Base-by-base conservation (phyloP, 805 yeast species). In the Saccharomycopsis sp. region DNA sequence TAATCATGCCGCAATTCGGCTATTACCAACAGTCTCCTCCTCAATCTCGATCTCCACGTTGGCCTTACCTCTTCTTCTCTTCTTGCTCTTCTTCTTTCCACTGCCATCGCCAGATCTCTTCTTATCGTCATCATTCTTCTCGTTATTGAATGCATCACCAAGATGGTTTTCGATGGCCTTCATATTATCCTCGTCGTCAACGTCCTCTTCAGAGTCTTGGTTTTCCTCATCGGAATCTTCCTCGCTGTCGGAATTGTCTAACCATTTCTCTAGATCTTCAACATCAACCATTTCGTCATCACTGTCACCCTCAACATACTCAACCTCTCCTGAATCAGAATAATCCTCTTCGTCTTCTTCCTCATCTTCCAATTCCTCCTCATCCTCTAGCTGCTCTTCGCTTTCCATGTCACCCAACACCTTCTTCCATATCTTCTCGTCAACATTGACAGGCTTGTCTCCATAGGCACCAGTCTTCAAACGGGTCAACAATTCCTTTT, bases 401-500 rank as follows among this genome's bases (percentile, higher is more conserved):
- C 83, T 83, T 38, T 75, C 77, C 52, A 79, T 81, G 61, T 86
- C 89, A 62, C 92, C 91, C 76, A 94, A 81, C 23, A 94, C 96
- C 76, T 85, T 89, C 80, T 87, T 86, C 99, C 99, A 94, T 61
- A 94, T 84, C 74, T 86, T 86, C 68, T 93, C 97, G 67, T 94
- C 98, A 42, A 94, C 98, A 68, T 94, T 94, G 69, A 94, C 78
- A 58, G 99, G 99, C 72, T 93, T 89, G 69, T 94, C 98, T 64
- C 99, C 99, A 70, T 94, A 94, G 1, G 98, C 98, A 62, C 99
- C 99, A 68, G 93, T 85, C 83, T 94, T 94, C 69, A 94, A 81
- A 73, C 99, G 85, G 57, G 92, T 97, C 68, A 94, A 78, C 64
- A 94, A 80, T 73, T 94, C 99, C 75, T 90, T 90, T 73, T 94